Percentiles rank a stretch among this genome's conserved stretches.
phyloP scores from a whole-genome alignment of 441 rosid species.

The Gossypium trilobum region DNA sequence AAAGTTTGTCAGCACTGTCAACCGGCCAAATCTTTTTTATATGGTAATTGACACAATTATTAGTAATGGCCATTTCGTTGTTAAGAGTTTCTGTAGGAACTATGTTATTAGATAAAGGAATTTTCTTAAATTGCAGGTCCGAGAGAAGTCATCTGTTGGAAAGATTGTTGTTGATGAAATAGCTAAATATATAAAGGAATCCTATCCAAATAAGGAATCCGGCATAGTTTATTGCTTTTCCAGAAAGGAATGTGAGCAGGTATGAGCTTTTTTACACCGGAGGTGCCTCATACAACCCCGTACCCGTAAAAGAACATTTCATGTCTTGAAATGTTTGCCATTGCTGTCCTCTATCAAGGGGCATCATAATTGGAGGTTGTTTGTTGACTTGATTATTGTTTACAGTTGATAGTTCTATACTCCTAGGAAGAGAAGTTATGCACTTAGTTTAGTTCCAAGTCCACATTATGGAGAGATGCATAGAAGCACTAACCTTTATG shows the following conservation, averaged over 20 bases:
- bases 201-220: conserved; percentile 81
- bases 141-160: conserved; percentile 76
- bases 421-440: neutral
- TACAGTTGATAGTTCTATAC: neutral
- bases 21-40: conserved; percentile 94
- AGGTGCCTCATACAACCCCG: neutral
- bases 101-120: neutral
- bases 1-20: conserved; percentile 91
- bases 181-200: conserved; percentile 66
- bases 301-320: neutral
- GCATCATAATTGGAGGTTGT: conserved; percentile 1
- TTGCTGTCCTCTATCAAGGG: conserved; percentile 9
- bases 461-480: neutral
- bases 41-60: conserved; percentile 37
- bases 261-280: conserved; percentile 15
- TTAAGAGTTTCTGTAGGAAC: conserved; percentile 17
- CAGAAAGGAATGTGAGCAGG: conserved; percentile 96
- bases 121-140: conserved; percentile 43
- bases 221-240: conserved; percentile 96
- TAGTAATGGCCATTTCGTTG: conserved; percentile 5
- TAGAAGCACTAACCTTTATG: neutral
- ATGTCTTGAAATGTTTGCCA: conserved; percentile 13
- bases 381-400: neutral
- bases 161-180: conserved; percentile 77
- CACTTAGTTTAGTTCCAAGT: neutral